Base-by-base conservation (phyloP, 2,329 filamentous ascomycete species). In the Colletotrichum sp. region DNA sequence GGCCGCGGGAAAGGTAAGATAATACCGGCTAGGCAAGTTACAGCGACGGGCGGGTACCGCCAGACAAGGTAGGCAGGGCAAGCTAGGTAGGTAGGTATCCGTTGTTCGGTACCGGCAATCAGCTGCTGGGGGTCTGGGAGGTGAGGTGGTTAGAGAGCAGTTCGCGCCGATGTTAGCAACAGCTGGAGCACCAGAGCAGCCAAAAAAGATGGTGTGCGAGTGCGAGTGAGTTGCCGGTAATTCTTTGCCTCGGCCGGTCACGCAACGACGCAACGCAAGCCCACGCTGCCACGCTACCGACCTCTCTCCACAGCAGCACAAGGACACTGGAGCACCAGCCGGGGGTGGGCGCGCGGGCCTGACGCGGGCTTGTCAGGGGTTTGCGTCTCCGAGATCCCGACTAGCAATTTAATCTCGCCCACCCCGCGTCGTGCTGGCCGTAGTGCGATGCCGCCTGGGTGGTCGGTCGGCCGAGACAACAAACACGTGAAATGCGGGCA, bases 241-340 rank as follows among this genome's bases (percentile, higher is more conserved):
- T 69, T 64, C 18, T 75, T 66, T 76, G 74, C 74, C 74, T 76
- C 74, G 74, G 74, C 70, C 74, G 55, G 71, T 74, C 67, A 74
- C 71, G 67, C 71, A 71, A 60, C 66, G 27, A 70, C 48, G 58
- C 71, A 70, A 34, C 62, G 62, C 62, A 67, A 28, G 43, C 48
- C 62, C 60, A 70, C 66, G 34, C 65, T 60, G 61, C 62, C 66
- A 70, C 66, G 34, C 65, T 39, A 48, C 64, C 22, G 28, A 32
- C 27, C 55, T 55, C 68, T 43, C 68, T 69, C 66, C 68, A 74
- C 71, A 70, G 36, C 27, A 34, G 48, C n/a, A 34, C 48, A 36
- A 30, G 32, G 32, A 61, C 48, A 36, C 18, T 22, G 65, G n/a
- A 22, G 15, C 12, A 60, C 48, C 32, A 66, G 39, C 36, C 62